Conservation (phyloP, 2,329 filamentous ascomycete genomes). For the Didymella segeticola region DNA sequence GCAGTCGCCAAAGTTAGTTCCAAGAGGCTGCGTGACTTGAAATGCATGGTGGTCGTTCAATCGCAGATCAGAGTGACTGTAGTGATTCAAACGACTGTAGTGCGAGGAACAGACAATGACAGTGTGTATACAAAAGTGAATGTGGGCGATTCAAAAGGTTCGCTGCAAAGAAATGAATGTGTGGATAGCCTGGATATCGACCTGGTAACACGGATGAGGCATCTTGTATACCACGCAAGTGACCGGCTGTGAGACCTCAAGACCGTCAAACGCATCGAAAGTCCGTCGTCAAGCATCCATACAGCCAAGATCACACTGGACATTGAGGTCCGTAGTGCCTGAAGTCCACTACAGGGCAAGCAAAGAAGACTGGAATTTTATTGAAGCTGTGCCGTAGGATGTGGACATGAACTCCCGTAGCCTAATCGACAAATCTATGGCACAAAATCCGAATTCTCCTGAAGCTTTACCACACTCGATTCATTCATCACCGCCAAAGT, state of each 20-base stretch:
- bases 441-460: not conserved
- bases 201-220: not conserved
- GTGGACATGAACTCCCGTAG: not conserved
- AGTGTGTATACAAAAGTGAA: not conserved
- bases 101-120: not conserved
- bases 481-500: not conserved
- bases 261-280: not conserved
- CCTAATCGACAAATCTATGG: not conserved
- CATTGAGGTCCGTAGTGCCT: conserved; percentile 6
- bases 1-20: conserved; percentile 19
- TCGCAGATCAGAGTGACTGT: not conserved
- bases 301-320: conserved; percentile 4
- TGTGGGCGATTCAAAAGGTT: not conserved
- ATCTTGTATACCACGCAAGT: conserved; percentile 5
- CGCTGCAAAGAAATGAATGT: conserved; percentile 1
- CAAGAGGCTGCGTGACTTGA: conserved; percentile 21
- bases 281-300: conserved; percentile 5
- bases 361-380: not conserved
- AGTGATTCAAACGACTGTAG: not conserved
- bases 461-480: not conserved
- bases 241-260: conserved; percentile 10
- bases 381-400: not conserved
- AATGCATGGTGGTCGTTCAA: conserved; percentile 20
- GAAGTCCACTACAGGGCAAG: conserved; percentile 3
- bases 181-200: not conserved